These are phyloP conservation scores for Zalaria obscura DNA, from an alignment of 2,329 filamentous ascomycete species.

Conservation along the genomic window DNA sequence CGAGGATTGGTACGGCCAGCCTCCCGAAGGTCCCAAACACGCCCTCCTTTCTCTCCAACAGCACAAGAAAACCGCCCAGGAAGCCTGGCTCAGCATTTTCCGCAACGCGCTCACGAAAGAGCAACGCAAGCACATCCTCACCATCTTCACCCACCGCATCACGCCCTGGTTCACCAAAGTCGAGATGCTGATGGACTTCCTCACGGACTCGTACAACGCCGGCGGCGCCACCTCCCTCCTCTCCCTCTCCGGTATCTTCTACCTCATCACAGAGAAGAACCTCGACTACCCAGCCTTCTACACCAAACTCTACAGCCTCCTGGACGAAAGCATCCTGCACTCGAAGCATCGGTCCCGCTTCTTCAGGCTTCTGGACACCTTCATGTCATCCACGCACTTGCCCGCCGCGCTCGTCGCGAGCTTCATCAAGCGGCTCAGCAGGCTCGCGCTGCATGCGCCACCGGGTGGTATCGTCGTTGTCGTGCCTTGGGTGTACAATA, in stretches of 20 bases:
- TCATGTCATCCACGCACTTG: conserved; percentile 81
- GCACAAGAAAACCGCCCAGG: conserved; percentile 69
- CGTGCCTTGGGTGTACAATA: conserved; percentile 89
- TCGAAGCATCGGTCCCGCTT: conserved; percentile 90
- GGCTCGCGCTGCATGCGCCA: conserved; percentile 74
- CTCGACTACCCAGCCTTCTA: conserved; percentile 91
- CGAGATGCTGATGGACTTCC: conserved; percentile 86
- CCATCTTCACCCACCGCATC: conserved; percentile 61
- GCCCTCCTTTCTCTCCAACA: conserved; percentile 49
- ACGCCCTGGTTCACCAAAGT: conserved; percentile 81
- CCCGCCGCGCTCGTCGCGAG: conserved; percentile 83
- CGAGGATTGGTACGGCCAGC: conserved; percentile 51
- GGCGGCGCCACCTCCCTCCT: conserved; percentile 79
- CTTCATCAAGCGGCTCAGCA: conserved; percentile 86
- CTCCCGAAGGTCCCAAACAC: conserved; percentile 54
- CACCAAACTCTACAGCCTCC: conserved; percentile 78
- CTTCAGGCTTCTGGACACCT: conserved; percentile 82
- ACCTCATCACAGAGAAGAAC: conserved; percentile 85
- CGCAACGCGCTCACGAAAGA: conserved; percentile 50
- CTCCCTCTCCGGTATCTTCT: conserved; percentile 84
- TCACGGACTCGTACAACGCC: conserved; percentile 83
- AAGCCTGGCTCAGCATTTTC: conserved; percentile 74
- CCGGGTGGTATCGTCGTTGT: conserved; percentile 80
- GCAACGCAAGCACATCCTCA: conserved; percentile 67
- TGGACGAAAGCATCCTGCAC: conserved; percentile 76